These are phyloP conservation scores for Diversispora eburnea DNA, from an alignment of 192 early-diverging fungal species.

Conservation along the genomic window DNA sequence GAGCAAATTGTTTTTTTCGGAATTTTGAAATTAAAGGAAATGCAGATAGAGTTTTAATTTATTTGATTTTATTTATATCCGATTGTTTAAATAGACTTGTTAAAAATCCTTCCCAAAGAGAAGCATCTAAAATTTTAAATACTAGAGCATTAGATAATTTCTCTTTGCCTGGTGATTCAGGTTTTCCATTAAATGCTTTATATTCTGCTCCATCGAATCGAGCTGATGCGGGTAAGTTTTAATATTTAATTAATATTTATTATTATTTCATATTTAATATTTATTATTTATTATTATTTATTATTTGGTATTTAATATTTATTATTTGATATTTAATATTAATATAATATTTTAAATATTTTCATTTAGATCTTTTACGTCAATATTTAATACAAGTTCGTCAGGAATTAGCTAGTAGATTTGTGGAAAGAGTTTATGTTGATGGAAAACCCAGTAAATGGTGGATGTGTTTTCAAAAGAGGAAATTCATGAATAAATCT, in stretches of 20 bases:
- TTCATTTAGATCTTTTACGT: conserved; percentile 61
- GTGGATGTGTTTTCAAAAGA: conserved; percentile 99
- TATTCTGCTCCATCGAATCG: conserved; percentile 70
- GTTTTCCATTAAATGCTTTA: conserved; percentile 90
- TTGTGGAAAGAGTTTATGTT: conserved; percentile 73
- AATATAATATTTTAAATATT: too few species aligned
- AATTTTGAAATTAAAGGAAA: conserved; percentile 99
- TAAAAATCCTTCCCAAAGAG: conserved; percentile 59
- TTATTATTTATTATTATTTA: background rate
- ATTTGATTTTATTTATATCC: conserved; percentile 89
- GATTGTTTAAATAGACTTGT: conserved; percentile 69
- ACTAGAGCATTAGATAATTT: conserved; percentile 89
- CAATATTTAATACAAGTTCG: conserved; percentile 90
- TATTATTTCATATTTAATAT: background rate
- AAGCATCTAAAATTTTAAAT: conserved; percentile 75
- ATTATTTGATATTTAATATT: conserved; percentile 1
- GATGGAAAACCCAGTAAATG: conserved; percentile 92
- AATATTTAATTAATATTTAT: background rate
- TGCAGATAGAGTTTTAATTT: conserved; percentile 92
- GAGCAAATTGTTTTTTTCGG: conserved; percentile 95
- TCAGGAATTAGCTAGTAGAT: conserved; percentile 77
- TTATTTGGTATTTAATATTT: conserved; percentile 1
- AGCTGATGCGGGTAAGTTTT: conserved; percentile 65
- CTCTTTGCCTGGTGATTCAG: conserved; percentile 86
- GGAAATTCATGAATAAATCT: conserved; percentile 95